Base-by-base conservation (phyloP, 371 early-diverging fungal species). In the Mortierella sp. region DNA sequence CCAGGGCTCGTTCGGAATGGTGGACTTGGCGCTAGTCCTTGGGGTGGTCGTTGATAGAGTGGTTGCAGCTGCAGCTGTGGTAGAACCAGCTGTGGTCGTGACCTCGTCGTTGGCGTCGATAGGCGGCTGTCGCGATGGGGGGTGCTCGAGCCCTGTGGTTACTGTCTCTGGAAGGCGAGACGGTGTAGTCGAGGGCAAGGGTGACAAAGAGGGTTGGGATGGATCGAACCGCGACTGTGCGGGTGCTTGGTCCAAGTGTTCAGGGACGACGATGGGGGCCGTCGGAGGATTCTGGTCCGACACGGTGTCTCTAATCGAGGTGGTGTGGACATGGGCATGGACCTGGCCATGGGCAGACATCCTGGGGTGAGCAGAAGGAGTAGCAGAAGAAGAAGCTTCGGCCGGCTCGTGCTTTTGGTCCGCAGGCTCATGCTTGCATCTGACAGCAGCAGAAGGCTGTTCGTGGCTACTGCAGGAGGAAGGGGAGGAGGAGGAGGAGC, bases 361-460 rank as follows among this genome's bases (percentile, higher is more conserved):
- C 30, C 25, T 44, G 19, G 16, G 12, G 28, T 23, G 51, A 52
- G 53, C 29, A 4, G 56, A 7, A 26, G 4, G 53, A 12, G 12
- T 21, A 47, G 29, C 64, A n/a, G n/a, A n/a, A n/a, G n/a, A n/a
- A 9, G 37, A 3, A 3, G 3, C 37, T 9, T 37, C 37, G 37
- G 37, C 9, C 9, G 37, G 37, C 70, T 70, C 70, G 64, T 70
- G 70, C 59, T 52, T 58, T n/a, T 64, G 44, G 26, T 52, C 29
- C 44, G 19, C 53, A 53, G 56, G 60, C 72, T 65, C 72, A 62
- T 72, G 72, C 25, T 66, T 72, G 72, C 70, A 70, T 47, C 58
- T 70, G 70, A 70, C 46, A 70, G 26, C 57, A 5, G 30, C 46
- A 70, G 26, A 26, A 5, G 30, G 53, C 26, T 26, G 30, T 26